Evolutionary conservation across 2,329 filamentous ascomycete species (phyloP).

Genomic region (Ophiostoma perfectum): DNA sequence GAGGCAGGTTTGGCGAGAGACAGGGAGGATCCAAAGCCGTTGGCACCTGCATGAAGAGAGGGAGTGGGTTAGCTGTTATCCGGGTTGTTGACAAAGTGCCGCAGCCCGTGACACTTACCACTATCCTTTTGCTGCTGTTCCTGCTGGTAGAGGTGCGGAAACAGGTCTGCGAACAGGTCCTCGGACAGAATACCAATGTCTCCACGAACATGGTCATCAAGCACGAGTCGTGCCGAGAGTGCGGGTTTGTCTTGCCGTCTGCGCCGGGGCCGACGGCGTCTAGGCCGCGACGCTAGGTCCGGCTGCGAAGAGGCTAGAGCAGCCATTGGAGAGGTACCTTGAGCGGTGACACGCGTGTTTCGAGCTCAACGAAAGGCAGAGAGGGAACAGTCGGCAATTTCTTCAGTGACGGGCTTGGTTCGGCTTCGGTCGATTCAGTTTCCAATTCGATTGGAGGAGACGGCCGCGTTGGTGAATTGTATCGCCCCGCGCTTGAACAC

Average conservation of each 20-base stretch:
- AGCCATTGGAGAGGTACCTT: not conserved
- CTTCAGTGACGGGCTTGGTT: not conserved
- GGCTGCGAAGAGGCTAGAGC: conserved; percentile 11
- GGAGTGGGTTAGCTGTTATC: not conserved
- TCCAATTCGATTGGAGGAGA: not conserved
- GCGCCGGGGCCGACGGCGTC: conserved; percentile 38
- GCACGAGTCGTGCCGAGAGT: conserved; percentile 70
- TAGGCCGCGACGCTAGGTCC: not conserved
- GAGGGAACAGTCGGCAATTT: not conserved
- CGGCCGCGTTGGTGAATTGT: not conserved
- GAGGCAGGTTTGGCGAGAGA: conserved; percentile 18
- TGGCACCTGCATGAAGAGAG: conserved; percentile 4
- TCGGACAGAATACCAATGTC: conserved; percentile 82
- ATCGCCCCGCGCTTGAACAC: not conserved
- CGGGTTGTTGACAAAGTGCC: not conserved
- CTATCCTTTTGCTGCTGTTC: conserved; percentile 33
- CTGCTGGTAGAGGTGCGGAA: conserved; percentile 49
- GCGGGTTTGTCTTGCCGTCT: conserved; percentile 65
- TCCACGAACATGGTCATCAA: conserved; percentile 79
- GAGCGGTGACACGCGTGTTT: not conserved
- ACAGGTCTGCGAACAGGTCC: conserved; percentile 77
- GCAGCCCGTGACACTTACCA: conserved; percentile 33
- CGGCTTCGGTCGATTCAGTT: not conserved
- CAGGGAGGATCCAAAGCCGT: conserved; percentile 23
- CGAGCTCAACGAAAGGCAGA: too few species aligned